Evolutionary conservation across 495 filamentous ascomycete species (phyloP), one percentile per base, ranked within the genome.

Genomic region (Tuber melanosporum): DNA sequence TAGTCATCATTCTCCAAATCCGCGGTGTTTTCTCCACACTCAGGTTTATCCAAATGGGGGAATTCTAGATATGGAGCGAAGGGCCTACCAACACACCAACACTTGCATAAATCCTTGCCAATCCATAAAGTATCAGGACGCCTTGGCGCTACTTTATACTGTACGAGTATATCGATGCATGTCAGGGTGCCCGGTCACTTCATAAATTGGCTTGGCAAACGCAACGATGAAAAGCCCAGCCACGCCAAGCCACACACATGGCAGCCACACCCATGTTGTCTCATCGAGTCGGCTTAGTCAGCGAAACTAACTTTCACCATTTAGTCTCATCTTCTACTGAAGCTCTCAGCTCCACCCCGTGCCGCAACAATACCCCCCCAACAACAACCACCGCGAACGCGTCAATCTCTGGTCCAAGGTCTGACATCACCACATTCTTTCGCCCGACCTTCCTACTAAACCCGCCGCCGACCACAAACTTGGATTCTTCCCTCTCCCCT

Each of bases 271-370:
- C 1, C 0, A 43, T 43, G 12, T 2, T n/a, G 49, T 62, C 49
- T 57, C 22, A 62, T 62, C n/a, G 15, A 47, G 45, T 5, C 0
- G 0, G 22, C 12, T 62, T 66, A 66, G 57, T 66, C 57, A 66
- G 57, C 57, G 10, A 62, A 57, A 62, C 10, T 3, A 0, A 4
- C 52, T n/a, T 62, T 32, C n/a, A 26, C 52, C 0, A 36, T 66
- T n/a, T 26, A 66, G 9, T 9, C 52, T 66, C 57, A 73, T 74
- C 73, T 76, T 74, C 66, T 72, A 80, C 71, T 44, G 75, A 74
- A 80, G 73, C 77, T 80, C 77, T 62, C 32, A 75, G 71, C 71
- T 71, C 17, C 45, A 42, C 62, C 73, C 77, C 39, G 39, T 80
- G 73, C 32, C 32, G 66, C 73, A 80, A 42, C 77, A 15, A 36